phyloP scores from a whole-genome alignment of 2,329 filamentous ascomycete species.

The Fusarium torreyae region DNA sequence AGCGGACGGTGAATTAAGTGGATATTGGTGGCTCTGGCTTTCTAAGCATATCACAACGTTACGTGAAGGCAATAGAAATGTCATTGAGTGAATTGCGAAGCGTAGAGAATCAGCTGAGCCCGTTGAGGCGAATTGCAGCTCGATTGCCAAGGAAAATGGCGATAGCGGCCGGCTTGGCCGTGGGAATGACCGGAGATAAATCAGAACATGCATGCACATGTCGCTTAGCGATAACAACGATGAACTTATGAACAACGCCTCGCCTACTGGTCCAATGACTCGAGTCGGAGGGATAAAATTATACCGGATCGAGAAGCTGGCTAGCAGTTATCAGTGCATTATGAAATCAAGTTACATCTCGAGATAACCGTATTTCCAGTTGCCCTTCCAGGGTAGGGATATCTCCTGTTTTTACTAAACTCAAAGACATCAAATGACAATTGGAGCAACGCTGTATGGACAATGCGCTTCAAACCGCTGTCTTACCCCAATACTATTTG shows the following conservation, averaged over 20 bases:
- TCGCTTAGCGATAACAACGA: constrained; percentile 1
- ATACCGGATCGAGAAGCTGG: constrained; percentile 31
- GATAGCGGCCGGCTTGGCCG: constrained; percentile 32
- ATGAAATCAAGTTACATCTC: constrained; percentile 5
- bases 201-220: background rate
- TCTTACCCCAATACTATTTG: constrained; percentile 6
- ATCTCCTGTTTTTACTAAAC: constrained; percentile 13
- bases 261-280: constrained; percentile 2
- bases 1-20: background rate
- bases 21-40: background rate
- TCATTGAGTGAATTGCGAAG: constrained; percentile 1
- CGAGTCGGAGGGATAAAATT: background rate
- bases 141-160: constrained; percentile 18
- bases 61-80: background rate
- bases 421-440: constrained; percentile 30
- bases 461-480: background rate
- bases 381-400: constrained; percentile 5
- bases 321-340: constrained; percentile 15
- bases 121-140: constrained; percentile 9
- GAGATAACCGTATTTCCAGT: constrained; percentile 20
- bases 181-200: constrained; percentile 38
- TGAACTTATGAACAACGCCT: constrained; percentile 22
- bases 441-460: constrained; percentile 17
- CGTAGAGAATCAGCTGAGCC: constrained; percentile 2
- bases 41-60: constrained; percentile 7